Evolutionary conservation across 2,329 filamentous ascomycete species (phyloP), one percentile per base, ranked within the genome.

Genomic region (Nannizziopsis barbatae): DNA sequence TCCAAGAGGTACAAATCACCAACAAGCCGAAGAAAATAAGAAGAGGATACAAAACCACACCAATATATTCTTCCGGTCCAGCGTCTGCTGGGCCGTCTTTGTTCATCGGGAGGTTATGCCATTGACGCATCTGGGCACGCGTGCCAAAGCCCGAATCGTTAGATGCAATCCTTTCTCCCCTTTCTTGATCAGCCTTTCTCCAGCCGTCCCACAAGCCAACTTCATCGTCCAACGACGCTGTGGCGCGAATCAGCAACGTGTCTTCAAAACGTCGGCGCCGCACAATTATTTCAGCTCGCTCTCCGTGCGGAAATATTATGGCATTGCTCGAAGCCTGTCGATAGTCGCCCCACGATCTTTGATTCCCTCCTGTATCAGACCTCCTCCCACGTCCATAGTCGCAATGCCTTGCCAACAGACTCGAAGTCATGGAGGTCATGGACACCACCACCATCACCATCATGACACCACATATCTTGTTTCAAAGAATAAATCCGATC

Each of bases 391-490:
- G 5, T 33, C 50, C 42, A 33, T 35, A 37, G 53, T 58, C 20
- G 53, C 56, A 47, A 65, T 65, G 57, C 53, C 65, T 31, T n/a
- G 41, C 35, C 63, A 64, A n/a, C 75, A 78, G 58, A 69, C 66
- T 18, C 65, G 74, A 56, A 64, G 64, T 54, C 67, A 68, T 54
- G 45, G 49, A n/a, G 73, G 75, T 54, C 75, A 81, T 55, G 67
- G 68, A 22, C 77, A 79, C 57, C 70, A 72, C 52, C 80, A 84
- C 59, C 80, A 86, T 63, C 74, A 75, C 53, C 84, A 90, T 60
- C 85, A 92, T 65, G 87, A 95, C 67, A 92, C 86, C 68, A 77
- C 80, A 37, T 92, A 87, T 63, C 75, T 94, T 43, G 84, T 80
- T 3, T 90, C 85, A 5, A 75, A 74, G 54, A 86, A 94, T 70